These are phyloP conservation scores for Penicillium odoratum DNA, from an alignment of 495 filamentous ascomycete species.

Conservation along the genomic window DNA sequence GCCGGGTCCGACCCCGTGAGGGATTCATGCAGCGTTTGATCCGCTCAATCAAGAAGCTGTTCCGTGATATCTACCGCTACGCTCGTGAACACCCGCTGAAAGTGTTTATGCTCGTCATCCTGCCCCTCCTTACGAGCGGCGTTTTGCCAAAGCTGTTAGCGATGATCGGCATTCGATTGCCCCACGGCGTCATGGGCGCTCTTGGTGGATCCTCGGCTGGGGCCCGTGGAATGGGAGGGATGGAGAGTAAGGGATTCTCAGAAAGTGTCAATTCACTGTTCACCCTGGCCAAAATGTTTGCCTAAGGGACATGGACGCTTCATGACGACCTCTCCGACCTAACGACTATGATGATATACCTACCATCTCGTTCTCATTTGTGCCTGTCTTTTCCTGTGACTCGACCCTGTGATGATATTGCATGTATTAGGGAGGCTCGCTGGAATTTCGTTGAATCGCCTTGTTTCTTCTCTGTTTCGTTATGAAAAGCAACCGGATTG, in stretches of 20 bases:
- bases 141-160: constrained; percentile 69
- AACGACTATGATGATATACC: constrained; percentile 25
- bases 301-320: constrained; percentile 29
- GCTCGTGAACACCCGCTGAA: constrained; percentile 77
- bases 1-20: constrained; percentile 67
- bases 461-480: background rate
- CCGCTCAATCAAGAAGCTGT: constrained; percentile 66
- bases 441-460: constrained; percentile 5
- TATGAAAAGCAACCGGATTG: background rate
- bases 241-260: constrained; percentile 32
- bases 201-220: constrained; percentile 45
- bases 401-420: background rate
- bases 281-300: constrained; percentile 65
- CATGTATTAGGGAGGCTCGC: constrained; percentile 16
- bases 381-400: constrained; percentile 6
- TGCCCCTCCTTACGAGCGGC: constrained; percentile 82
- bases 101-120: constrained; percentile 78
- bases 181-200: constrained; percentile 57
- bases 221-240: constrained; percentile 29
- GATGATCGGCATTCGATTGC: constrained; percentile 74
- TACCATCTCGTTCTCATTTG: constrained; percentile 1
- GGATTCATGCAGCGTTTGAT: constrained; percentile 72
- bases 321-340: constrained; percentile 1
- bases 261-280: constrained; percentile 52
- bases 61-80: constrained; percentile 74